These are phyloP conservation scores for Circinella umbellata DNA, from an alignment of 371 early-diverging fungal species.

Conservation along the genomic window DNA sequence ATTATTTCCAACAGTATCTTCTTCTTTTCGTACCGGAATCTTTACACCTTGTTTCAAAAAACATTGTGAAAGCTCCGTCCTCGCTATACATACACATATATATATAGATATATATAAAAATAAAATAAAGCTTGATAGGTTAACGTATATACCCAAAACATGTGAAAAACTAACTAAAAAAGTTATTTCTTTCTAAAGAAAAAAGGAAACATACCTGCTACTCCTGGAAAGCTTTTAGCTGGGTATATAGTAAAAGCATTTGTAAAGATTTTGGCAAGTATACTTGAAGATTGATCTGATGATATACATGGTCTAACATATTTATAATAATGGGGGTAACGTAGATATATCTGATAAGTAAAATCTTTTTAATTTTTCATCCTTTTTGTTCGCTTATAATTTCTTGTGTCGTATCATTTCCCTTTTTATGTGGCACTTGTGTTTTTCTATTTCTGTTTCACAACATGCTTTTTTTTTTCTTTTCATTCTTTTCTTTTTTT, in stretches of 20 bases:
- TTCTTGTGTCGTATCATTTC: no score
- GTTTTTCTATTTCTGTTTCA: background rate
- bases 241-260: constrained; percentile 64
- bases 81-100: constrained; percentile 46
- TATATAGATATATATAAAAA: background rate
- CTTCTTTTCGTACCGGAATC: constrained; percentile 63
- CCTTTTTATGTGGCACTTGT: background rate
- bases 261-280: constrained; percentile 44
- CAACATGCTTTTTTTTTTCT: background rate
- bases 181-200: background rate
- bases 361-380: no score
- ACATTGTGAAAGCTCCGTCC: constrained; percentile 67
- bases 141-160: background rate
- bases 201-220: constrained; percentile 57
- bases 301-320: constrained; percentile 27
- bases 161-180: background rate
- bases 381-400: no score
- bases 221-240: constrained; percentile 71
- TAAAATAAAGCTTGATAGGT: background rate
- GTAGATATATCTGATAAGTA: no score
- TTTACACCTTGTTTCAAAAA: constrained; percentile 74
- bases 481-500: background rate
- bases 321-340: no score
- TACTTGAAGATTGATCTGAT: constrained; percentile 35
- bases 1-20: background rate